Conservation (phyloP, 148 eudicot genomes). For the Agrostemma githago region DNA sequence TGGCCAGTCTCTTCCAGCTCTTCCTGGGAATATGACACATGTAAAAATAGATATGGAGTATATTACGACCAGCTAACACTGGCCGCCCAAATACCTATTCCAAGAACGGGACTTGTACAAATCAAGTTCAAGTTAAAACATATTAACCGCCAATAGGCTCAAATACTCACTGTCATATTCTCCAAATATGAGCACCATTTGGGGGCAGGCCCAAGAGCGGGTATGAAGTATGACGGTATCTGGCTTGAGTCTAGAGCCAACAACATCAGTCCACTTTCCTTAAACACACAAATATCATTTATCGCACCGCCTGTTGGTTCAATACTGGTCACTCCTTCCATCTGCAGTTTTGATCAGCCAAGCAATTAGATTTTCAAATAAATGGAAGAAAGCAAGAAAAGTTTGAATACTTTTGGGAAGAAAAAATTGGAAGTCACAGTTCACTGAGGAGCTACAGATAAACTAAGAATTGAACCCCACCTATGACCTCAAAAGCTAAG, state of each 20-base stretch:
- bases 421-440: neutral
- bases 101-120: neutral
- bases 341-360: constrained; percentile 40
- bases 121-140: neutral
- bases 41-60: neutral
- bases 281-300: constrained; percentile 74
- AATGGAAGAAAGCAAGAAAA: neutral
- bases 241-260: constrained; percentile 77
- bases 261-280: constrained; percentile 74
- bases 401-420: neutral
- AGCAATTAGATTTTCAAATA: neutral
- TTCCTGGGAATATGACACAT: constrained; percentile 47
- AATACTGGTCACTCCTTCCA: constrained; percentile 94
- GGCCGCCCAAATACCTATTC: neutral
- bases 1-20: constrained; percentile 83
- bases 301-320: constrained; percentile 84
- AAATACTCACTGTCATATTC: constrained; percentile 54
- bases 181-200: constrained; percentile 93
- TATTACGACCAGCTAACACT: neutral
- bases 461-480: neutral
- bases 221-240: constrained; percentile 85
- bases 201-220: constrained; percentile 96
- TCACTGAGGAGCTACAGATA: neutral
- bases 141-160: constrained; percentile 12
- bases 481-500: neutral